phyloP scores from a whole-genome alignment of 192 early-diverging fungal genomes.

The Umbelopsis vinacea region DNA sequence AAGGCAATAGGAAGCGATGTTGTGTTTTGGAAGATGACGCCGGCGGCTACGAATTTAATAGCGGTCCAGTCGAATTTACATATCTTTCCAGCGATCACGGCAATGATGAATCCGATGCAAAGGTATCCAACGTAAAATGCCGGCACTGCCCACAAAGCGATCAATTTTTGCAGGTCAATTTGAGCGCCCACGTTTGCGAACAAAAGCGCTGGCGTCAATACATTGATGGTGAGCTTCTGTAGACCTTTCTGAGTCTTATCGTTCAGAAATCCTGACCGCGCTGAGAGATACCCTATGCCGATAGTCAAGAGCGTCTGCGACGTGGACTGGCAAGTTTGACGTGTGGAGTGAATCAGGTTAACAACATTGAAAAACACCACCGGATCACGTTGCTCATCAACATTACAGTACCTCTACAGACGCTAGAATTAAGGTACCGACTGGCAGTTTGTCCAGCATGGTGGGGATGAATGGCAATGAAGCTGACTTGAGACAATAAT shows the following conservation, averaged over 20 bases:
- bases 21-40: slow-evolving; percentile 34
- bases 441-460: not conserved
- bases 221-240: slow-evolving; percentile 19
- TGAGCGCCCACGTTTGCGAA: slow-evolving; percentile 17
- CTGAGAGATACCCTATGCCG: not conserved
- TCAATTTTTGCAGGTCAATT: slow-evolving; percentile 26
- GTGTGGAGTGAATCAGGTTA: not conserved
- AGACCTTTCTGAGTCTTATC: slow-evolving; percentile 20
- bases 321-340: not conserved
- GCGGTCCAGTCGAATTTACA: not conserved
- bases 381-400: not conserved
- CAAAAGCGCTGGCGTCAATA: slow-evolving; percentile 31
- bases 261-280: slow-evolving; percentile 2
- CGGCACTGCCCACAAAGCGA: slow-evolving; percentile 28
- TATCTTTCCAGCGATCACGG: slow-evolving; percentile 27
- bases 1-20: slow-evolving; percentile 28
- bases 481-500: not conserved
- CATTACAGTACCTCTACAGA: slow-evolving; percentile 13
- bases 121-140: slow-evolving; percentile 5
- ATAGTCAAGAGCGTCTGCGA: slow-evolving; percentile 5
- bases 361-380: not conserved
- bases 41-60: slow-evolving; percentile 26
- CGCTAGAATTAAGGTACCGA: not conserved
- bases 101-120: slow-evolving; percentile 6
- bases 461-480: not conserved